A percentile compares a stretch with the other conserved stretches of the same genome.
Conservation (phyloP, 2,329 filamentous ascomycete genomes). For the Paracorniculantispora psalliotae region DNA sequence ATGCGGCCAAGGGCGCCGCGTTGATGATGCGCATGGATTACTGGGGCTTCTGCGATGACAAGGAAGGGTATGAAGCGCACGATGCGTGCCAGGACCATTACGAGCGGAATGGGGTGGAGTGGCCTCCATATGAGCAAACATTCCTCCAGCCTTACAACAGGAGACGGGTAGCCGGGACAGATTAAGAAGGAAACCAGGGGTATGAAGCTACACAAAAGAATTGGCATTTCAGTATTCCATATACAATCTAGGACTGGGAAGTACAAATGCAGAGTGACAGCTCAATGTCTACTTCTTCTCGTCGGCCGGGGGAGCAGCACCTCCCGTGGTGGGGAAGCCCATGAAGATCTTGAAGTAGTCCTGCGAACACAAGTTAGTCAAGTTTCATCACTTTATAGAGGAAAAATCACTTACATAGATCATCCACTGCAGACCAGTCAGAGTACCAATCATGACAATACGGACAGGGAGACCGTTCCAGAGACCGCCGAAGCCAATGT, state of each 20-base stretch:
- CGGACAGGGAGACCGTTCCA: constrained; percentile 84
- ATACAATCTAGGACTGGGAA: neutral
- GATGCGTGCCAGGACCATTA: neutral
- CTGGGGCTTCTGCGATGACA: too few species aligned
- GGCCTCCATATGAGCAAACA: too few species aligned
- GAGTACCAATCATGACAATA: constrained; percentile 84
- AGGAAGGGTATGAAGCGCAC: neutral
- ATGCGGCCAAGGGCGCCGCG: too few species aligned
- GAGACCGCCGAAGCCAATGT: constrained; percentile 81
- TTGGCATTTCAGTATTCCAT: neutral
- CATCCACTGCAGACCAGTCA: constrained; percentile 89
- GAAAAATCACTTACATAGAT: constrained; percentile 61
- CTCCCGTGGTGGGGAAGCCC: constrained; percentile 79
- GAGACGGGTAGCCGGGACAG: neutral
- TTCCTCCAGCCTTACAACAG: neutral
- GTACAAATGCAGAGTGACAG: neutral
- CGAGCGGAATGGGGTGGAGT: too few species aligned
- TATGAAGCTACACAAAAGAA: neutral
- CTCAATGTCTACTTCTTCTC: constrained; percentile 25
- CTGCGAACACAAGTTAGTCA: constrained; percentile 31
- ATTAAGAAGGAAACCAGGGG: too few species aligned
- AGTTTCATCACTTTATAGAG: neutral
- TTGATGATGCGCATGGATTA: too few species aligned
- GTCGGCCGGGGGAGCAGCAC: constrained; percentile 50
- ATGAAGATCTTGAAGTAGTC: constrained; percentile 90